These are phyloP conservation scores for Cynara cardunculus DNA, from an alignment of 129 eudicot species.

Conservation along the genomic window DNA sequence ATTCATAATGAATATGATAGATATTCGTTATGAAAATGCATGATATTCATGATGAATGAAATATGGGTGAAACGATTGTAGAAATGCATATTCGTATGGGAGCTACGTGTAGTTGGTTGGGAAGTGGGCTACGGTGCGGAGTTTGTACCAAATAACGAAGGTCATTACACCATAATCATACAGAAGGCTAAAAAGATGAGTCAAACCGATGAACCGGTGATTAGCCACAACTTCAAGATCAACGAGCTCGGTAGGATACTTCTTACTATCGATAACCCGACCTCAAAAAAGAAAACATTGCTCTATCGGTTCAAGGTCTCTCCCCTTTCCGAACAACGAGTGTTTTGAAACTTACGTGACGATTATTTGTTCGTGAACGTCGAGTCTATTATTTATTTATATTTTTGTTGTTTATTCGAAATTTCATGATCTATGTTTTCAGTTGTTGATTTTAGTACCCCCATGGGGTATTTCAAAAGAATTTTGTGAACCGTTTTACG, in stretches of 20 bases:
- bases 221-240: conserved; percentile 53
- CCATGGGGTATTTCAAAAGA: no score
- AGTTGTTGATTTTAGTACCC: no score
- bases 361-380: background rate
- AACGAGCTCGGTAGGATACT: conserved; percentile 72
- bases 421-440: no score
- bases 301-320: conserved; percentile 78
- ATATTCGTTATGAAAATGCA: no score
- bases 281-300: conserved; percentile 78
- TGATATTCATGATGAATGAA: no score
- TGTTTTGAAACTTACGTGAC: no score
- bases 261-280: conserved; percentile 72
- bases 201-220: conserved; percentile 70
- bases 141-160: conserved; percentile 53
- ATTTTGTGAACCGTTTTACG: no score
- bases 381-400: conserved; percentile 15
- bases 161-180: conserved; percentile 53
- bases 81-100: conserved; percentile 77
- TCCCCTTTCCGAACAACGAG: conserved; percentile 26
- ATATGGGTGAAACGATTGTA: conserved; percentile 10
- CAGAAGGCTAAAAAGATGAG: conserved; percentile 60
- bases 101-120: conserved; percentile 93
- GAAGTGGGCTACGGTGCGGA: conserved; percentile 81
- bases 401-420: background rate
- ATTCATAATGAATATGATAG: no score